phyloP scores from a whole-genome alignment of 371 early-diverging fungal genomes.

The Parasitella parasitica region DNA sequence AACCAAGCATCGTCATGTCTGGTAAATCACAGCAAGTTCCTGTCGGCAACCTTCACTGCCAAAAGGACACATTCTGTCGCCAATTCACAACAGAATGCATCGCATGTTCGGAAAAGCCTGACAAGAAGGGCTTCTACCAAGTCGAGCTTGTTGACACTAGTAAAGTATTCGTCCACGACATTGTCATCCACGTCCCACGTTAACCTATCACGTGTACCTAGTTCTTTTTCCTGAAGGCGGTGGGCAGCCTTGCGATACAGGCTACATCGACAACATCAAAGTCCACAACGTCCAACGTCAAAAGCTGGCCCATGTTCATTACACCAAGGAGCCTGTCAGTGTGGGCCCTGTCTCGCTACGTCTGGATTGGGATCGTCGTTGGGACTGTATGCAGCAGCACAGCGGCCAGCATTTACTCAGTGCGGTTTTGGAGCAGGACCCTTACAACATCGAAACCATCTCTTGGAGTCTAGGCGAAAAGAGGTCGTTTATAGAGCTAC shows the following conservation, averaged over 20 bases:
- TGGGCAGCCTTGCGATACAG: constrained; percentile 73
- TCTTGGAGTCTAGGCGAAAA: constrained; percentile 72
- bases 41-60: constrained; percentile 42
- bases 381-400: constrained; percentile 82
- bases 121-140: constrained; percentile 46
- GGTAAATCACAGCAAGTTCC: constrained; percentile 42
- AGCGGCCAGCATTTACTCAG: constrained; percentile 77
- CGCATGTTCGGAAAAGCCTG: constrained; percentile 35
- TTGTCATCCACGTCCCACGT: background rate
- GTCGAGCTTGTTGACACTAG: constrained; percentile 42
- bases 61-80: constrained; percentile 34
- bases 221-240: constrained; percentile 77
- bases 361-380: constrained; percentile 73
- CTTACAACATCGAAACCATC: constrained; percentile 59
- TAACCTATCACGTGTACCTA: constrained; percentile 6
- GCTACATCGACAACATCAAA: constrained; percentile 54
- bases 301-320: constrained; percentile 66
- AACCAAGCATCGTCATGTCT: no score
- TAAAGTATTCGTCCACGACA: constrained; percentile 6
- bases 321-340: constrained; percentile 50
- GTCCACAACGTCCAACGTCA: constrained; percentile 63
- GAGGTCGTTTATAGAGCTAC: constrained; percentile 61
- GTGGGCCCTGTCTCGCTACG: constrained; percentile 53
- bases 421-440: constrained; percentile 65
- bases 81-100: constrained; percentile 34